Evolutionary conservation across 2,329 filamentous ascomycete species (phyloP).

Genomic region (Eutypella sp.): DNA sequence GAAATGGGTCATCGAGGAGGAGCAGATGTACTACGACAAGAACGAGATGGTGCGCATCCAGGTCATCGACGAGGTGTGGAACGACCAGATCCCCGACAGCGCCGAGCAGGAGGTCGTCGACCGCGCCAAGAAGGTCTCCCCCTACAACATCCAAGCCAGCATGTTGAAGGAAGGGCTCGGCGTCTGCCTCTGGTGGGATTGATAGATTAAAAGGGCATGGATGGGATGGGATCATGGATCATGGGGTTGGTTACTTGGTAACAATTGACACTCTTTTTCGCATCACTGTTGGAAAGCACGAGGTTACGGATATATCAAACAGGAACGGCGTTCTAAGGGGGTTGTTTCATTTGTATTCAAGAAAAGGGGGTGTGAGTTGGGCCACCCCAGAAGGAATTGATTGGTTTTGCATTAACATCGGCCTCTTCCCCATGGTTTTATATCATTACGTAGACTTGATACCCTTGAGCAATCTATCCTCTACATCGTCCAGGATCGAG

Average conservation of each 20-base stretch:
- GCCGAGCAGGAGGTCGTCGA: constrained; percentile 52
- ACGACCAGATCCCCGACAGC: constrained; percentile 74
- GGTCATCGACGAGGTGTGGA: constrained; percentile 84
- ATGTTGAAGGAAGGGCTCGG: constrained; percentile 61
- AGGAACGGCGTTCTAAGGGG: constrained; percentile 9
- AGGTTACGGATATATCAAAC: constrained; percentile 1
- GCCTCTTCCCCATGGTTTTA: too few species aligned
- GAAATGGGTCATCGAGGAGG: constrained; percentile 74
- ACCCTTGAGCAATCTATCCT: constrained; percentile 70
- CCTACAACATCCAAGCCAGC: constrained; percentile 64
- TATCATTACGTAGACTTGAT: constrained; percentile 33
- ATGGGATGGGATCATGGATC: too few species aligned
- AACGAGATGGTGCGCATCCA: constrained; percentile 85
- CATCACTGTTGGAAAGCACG: constrained; percentile 1
- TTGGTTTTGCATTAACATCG: too few species aligned
- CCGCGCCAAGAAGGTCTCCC: constrained; percentile 55
- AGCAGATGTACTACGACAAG: constrained; percentile 79
- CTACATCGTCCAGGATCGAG: constrained; percentile 83
- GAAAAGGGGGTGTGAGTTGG: too few species aligned
- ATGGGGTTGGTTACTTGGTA: too few species aligned
- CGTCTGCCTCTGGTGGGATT: constrained; percentile 61
- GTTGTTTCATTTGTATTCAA: not conserved
- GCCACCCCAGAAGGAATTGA: too few species aligned
- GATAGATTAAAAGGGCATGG: too few species aligned
- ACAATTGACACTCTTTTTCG: too few species aligned